A percentile compares a stretch with the other conserved stretches of the same genome.
These are phyloP conservation scores for Fusarium sp. DNA, from an alignment of 2,329 filamentous ascomycete species.

Conservation along the genomic window DNA sequence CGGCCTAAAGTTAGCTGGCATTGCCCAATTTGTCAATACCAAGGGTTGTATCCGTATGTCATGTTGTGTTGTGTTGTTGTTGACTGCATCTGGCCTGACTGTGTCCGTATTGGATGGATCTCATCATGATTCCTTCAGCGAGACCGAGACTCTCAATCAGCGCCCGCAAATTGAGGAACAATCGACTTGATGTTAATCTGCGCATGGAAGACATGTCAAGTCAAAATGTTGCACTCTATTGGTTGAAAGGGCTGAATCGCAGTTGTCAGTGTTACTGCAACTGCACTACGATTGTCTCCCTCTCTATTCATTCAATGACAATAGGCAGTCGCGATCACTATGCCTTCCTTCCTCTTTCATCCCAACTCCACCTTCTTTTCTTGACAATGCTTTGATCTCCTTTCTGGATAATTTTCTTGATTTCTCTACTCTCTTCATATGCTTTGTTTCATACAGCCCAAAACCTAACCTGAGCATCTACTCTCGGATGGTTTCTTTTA, in stretches of 20 bases:
- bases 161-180: constrained; percentile 1
- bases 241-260: constrained; percentile 18
- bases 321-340: constrained; percentile 6
- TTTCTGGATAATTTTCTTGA: neutral
- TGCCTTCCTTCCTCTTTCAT: constrained; percentile 4
- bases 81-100: constrained; percentile 41
- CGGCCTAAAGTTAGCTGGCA: constrained; percentile 40
- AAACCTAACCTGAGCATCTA: neutral
- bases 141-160: constrained; percentile 30
- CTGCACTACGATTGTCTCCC: constrained; percentile 4
- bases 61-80: constrained; percentile 16
- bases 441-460: neutral
- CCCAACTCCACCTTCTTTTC: constrained; percentile 2
- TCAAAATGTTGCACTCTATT: constrained; percentile 30
- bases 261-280: constrained; percentile 2
- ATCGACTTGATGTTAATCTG: neutral
- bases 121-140: constrained; percentile 29
- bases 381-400: constrained; percentile 9
- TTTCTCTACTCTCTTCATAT: neutral
- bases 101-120: constrained; percentile 3
- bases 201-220: constrained; percentile 14
- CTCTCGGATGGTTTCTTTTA: neutral
- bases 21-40: constrained; percentile 41
- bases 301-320: constrained; percentile 14
- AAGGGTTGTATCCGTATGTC: neutral